Conservation (phyloP, 306 rosid genomes). For the Psophocarpus tetragonolobus region DNA sequence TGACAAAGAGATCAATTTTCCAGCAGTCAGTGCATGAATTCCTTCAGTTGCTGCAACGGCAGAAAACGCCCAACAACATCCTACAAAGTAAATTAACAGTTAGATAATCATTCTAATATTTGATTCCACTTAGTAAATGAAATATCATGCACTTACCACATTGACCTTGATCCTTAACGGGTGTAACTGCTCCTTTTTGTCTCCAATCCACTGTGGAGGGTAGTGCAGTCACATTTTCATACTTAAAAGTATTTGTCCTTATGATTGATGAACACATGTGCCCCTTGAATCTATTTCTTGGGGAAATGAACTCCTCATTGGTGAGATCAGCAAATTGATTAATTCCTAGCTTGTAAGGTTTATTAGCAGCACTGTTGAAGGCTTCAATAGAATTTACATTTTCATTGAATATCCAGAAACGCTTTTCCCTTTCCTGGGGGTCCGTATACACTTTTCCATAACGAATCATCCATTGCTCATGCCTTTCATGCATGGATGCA, state of each 20-base stretch:
- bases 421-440: conserved; percentile 24
- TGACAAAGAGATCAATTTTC: conserved; percentile 35
- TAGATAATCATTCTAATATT: background rate
- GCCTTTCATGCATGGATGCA: conserved; percentile 34
- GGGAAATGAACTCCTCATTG: conserved; percentile 41
- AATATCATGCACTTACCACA: conserved; percentile 29
- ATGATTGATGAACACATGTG: conserved; percentile 33
- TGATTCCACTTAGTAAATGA: background rate
- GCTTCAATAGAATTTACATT: conserved; percentile 37
- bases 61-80: conserved; percentile 53
- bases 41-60: conserved; percentile 54
- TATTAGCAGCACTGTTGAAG: conserved; percentile 31
- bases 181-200: too few relatives aligned
- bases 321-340: too few relatives aligned
- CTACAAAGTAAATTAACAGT: conserved; percentile 17
- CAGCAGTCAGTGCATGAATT: conserved; percentile 30
- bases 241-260: conserved; percentile 37
- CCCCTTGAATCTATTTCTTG: conserved; percentile 51
- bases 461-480: conserved; percentile 40
- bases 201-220: conserved; percentile 41
- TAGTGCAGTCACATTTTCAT: conserved; percentile 26
- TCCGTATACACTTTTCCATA: conserved; percentile 25
- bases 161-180: conserved; percentile 48
- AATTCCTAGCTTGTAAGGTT: too few relatives aligned
- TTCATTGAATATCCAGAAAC: conserved; percentile 36